phyloP scores from a whole-genome alignment of 495 filamentous ascomycete genomes.

The Pyronema omphalodes region DNA sequence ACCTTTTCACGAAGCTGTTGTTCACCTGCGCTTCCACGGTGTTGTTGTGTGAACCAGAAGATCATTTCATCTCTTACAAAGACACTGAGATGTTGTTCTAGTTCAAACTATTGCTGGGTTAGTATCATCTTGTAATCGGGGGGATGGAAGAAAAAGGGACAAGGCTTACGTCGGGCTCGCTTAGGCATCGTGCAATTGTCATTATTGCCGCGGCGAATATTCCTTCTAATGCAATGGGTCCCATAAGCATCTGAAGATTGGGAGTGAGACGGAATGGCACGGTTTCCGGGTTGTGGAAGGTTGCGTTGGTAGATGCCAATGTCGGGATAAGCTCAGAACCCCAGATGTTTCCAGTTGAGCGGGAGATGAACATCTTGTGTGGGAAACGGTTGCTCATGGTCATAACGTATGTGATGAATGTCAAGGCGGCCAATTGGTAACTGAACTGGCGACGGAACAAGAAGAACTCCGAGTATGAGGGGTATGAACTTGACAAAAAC shows the following conservation, averaged over 20 bases:
- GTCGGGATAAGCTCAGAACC: slow-evolving; percentile 77
- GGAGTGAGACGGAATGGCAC: slow-evolving; percentile 96
- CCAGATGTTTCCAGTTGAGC: slow-evolving; percentile 85
- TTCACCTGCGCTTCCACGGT: slow-evolving; percentile 47
- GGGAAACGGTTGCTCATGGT: slow-evolving; percentile 89
- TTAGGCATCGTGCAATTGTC: slow-evolving; percentile 87
- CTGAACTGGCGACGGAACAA: slow-evolving; percentile 91
- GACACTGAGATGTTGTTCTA: slow-evolving; percentile 80
- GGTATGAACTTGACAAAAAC: slow-evolving; percentile 65
- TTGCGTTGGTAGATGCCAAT: slow-evolving; percentile 59
- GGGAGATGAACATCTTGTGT: slow-evolving; percentile 81
- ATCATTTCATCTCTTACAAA: slow-evolving; percentile 97
- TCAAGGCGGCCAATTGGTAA: slow-evolving; percentile 88
- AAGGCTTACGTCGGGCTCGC: slow-evolving; percentile 49
- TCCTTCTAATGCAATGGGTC: slow-evolving; percentile 84
- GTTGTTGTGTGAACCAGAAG: slow-evolving; percentile 79
- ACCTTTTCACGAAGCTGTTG: slow-evolving; percentile 68
- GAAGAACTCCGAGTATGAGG: slow-evolving; percentile 87
- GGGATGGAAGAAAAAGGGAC: background rate
- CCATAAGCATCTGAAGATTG: slow-evolving; percentile 88
- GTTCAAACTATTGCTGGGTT: slow-evolving; percentile 34
- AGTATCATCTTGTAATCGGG: background rate
- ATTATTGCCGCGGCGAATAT: slow-evolving; percentile 83
- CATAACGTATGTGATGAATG: slow-evolving; percentile 97
- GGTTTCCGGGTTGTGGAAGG: slow-evolving; percentile 84